Base-by-base conservation (phyloP, 2,329 filamentous ascomycete species). In the Colletotrichum viniferum region DNA sequence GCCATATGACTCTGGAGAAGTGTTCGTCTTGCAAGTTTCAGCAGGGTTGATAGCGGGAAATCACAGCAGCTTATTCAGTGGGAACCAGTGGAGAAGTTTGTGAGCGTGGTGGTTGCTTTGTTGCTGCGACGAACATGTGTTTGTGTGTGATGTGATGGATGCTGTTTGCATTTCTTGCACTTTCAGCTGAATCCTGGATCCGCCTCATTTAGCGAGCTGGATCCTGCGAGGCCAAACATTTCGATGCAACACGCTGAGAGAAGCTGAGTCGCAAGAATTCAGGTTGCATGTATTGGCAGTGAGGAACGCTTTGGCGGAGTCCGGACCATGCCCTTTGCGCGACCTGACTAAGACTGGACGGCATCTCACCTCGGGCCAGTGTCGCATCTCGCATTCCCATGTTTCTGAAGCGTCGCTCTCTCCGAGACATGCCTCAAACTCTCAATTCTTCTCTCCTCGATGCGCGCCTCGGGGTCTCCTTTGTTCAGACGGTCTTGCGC, bases 11-110 rank as follows among this genome's bases (percentile, higher is more conserved):
- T 48, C 52, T 43, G 26, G 43, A 69, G 56, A 34, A 38, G 43
- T n/a, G 64, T 69, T 73, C 64, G 58, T 69, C 63, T 28, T 48
- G 13, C 64, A 43, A 61, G 63, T 76, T 76, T 73, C 69, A 58
- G 24, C 69, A 69, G 73, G 73, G 73, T 75, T 75, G 43, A 28
- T 16, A 52, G 73, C 38, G 58, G 58, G 60, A 71, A 62, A 71
- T 55, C 43, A 64, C 21, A 36, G 68, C 38, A 73, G 69, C 70
- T 76, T 76, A 76, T 73, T 76, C 58, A 61, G 73, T 76, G 73
- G 73, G 69, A 76, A 76, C 73, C 14, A 52, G 73, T 76, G 73
- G 73, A 36, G 72, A 76, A 69, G 28, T 14, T 34, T 7, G 30
- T 21, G 66, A 30, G 4, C 34, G n/a, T 60, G 16, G 67, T 56